Percentiles rank a stretch among this genome's conserved stretches.
Evolutionary conservation across 2,329 filamentous ascomycete species (phyloP).

Genomic region (Pseudopyrenochaeta lycopersici): DNA sequence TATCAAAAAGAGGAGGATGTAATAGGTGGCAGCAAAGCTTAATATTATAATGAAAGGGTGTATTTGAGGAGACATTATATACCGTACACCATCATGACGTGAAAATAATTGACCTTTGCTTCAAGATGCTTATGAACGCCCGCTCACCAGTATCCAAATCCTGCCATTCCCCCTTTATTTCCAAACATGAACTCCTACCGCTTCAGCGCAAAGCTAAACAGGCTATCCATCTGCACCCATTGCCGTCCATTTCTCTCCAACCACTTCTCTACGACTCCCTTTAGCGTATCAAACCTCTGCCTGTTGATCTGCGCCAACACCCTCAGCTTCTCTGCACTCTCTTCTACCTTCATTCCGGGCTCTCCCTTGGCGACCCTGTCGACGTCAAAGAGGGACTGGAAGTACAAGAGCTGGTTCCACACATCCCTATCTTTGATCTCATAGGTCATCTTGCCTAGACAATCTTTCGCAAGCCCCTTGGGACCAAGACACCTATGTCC

Average conservation of each 20-base stretch:
- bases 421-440: conserved; percentile 88
- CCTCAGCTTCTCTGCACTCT: conserved; percentile 62
- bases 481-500: conserved; percentile 89
- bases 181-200: neutral
- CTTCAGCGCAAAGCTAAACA: conserved; percentile 72
- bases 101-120: neutral
- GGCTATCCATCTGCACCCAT: conserved; percentile 91
- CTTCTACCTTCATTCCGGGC: conserved; percentile 64
- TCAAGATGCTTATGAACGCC: neutral
- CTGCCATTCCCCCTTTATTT: neutral
- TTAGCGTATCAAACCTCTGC: conserved; percentile 77
- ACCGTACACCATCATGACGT: conserved; percentile 7
- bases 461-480: conserved; percentile 83
- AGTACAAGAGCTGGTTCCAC: conserved; percentile 95
- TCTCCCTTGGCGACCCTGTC: conserved; percentile 73
- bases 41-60: conserved; percentile 5
- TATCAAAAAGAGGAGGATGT: neutral
- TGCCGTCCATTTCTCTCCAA: conserved; percentile 88
- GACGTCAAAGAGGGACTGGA: conserved; percentile 85
- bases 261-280: conserved; percentile 81
- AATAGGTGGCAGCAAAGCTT: neutral
- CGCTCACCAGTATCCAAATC: neutral
- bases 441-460: conserved; percentile 86
- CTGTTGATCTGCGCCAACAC: conserved; percentile 86
- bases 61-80: conserved; percentile 6